Conservation (phyloP, 1,284 basidiomycete species). For the Cutaneotrichosporon daszewskae region DNA sequence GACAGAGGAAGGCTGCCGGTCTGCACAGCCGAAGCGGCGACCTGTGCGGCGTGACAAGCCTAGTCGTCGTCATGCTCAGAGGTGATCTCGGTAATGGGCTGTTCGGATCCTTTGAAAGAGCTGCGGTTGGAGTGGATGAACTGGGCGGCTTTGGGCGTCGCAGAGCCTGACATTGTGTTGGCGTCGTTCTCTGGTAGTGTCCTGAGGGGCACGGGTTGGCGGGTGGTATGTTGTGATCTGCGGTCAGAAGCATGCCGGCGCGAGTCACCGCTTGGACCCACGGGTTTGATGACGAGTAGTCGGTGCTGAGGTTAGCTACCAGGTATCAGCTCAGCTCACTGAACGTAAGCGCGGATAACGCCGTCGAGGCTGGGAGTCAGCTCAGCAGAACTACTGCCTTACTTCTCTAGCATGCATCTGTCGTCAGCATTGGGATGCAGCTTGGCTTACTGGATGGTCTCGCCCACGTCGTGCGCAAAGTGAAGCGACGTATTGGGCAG, state of each 20-base stretch:
- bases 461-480: constrained; percentile 49
- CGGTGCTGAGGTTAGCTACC: constrained; percentile 13
- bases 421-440: neutral
- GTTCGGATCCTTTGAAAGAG: neutral
- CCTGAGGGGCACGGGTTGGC: constrained; percentile 1
- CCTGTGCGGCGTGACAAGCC: too few species aligned
- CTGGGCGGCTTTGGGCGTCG: constrained; percentile 7
- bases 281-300: constrained; percentile 42
- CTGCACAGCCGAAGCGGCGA: too few species aligned
- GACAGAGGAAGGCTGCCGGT: too few species aligned
- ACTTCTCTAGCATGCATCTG: constrained; percentile 41
- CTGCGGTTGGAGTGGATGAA: too few species aligned
- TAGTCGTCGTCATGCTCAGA: too few species aligned
- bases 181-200: neutral
- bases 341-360: constrained; percentile 49
- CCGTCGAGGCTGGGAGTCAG: constrained; percentile 41
- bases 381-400: constrained; percentile 8
- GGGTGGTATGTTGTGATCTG: constrained; percentile 10
- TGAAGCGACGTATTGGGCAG: constrained; percentile 48
- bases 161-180: constrained; percentile 5
- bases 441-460: constrained; percentile 43
- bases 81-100: too few species aligned
- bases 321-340: constrained; percentile 21
- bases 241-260: neutral
- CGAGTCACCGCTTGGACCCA: constrained; percentile 13